Percentiles rank a stretch among this genome's conserved stretches.
phyloP scores from a whole-genome alignment of 2,329 filamentous ascomycete genomes.

The Penicillium sp. region DNA sequence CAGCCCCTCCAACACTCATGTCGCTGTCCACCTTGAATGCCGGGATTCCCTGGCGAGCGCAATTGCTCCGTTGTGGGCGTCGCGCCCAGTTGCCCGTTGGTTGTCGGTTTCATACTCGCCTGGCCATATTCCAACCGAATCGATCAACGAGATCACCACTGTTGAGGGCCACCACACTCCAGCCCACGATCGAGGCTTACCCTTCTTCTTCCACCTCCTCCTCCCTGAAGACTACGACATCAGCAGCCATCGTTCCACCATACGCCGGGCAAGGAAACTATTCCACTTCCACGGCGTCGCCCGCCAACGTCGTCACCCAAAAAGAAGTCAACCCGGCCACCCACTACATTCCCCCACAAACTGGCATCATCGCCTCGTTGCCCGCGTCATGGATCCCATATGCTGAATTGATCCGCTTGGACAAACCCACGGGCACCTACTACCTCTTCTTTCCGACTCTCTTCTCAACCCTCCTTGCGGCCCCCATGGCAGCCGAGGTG shows the following conservation, averaged over 20 bases:
- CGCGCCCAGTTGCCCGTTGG: constrained; percentile 1
- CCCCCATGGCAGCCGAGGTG: constrained; percentile 31
- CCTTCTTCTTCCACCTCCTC: neutral
- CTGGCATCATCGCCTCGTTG: constrained; percentile 42
- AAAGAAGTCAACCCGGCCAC: constrained; percentile 15
- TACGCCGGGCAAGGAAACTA: constrained; percentile 6
- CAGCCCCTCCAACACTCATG: neutral
- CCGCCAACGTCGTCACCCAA: neutral
- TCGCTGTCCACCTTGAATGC: constrained; percentile 6
- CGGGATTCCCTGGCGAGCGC: constrained; percentile 8
- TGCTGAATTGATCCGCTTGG: constrained; percentile 48
- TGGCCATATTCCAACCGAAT: neutral
- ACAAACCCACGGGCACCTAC: constrained; percentile 48
- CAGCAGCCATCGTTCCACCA: neutral
- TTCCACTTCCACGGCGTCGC: constrained; percentile 4
- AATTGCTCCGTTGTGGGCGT: constrained; percentile 7
- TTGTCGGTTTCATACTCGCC: constrained; percentile 2
- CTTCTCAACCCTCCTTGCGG: constrained; percentile 43
- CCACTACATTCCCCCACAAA: constrained; percentile 42
- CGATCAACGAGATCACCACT: neutral
- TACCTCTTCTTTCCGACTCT: constrained; percentile 50
- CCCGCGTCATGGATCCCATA: constrained; percentile 51
- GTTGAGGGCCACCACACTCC: too few relatives aligned
- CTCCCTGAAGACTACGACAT: neutral
- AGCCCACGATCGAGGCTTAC: too few relatives aligned